These are phyloP conservation scores for Huntiella moniliformis DNA, from an alignment of 2,329 filamentous ascomycete genomes.

Conservation along the genomic window DNA sequence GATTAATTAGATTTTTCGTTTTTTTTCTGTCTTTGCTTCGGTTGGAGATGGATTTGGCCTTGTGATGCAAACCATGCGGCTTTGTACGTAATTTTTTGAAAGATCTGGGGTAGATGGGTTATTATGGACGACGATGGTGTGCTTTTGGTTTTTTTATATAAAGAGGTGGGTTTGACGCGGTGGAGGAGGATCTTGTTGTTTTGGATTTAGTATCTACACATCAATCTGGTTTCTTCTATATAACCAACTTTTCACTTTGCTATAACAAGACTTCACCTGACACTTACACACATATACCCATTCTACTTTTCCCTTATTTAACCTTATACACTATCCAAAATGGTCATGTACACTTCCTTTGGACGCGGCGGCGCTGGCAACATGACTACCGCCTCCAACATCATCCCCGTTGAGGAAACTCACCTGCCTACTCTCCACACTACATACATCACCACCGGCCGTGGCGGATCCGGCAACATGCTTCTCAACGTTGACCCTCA, in stretches of 20 bases:
- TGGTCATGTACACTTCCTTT: constrained; percentile 33
- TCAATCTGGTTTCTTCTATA: too few relatives aligned
- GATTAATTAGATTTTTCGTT: too few relatives aligned
- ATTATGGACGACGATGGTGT: neutral
- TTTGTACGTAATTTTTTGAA: too few relatives aligned
- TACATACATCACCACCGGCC: constrained; percentile 71
- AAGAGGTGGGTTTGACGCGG: neutral
- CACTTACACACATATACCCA: neutral
- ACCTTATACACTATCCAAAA: neutral
- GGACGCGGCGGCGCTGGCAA: constrained; percentile 67
- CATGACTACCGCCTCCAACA: constrained; percentile 32
- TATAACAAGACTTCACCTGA: too few relatives aligned
- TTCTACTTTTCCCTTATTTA: too few relatives aligned
- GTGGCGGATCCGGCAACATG: constrained; percentile 82
- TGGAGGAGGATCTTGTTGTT: too few relatives aligned
- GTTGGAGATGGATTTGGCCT: too few relatives aligned
- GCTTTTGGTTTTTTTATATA: neutral
- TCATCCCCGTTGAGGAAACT: constrained; percentile 45
- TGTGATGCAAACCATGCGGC: too few relatives aligned
- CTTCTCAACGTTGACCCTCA: constrained; percentile 49
- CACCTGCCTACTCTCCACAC: constrained; percentile 69
- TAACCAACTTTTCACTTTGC: too few relatives aligned
- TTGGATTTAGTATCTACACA: too few relatives aligned
- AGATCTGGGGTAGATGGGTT: too few relatives aligned
- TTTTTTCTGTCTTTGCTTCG: too few relatives aligned